Evolutionary conservation across 768 basidiomycete genomes (phyloP).

Genomic region (Lactarius evosmus): DNA sequence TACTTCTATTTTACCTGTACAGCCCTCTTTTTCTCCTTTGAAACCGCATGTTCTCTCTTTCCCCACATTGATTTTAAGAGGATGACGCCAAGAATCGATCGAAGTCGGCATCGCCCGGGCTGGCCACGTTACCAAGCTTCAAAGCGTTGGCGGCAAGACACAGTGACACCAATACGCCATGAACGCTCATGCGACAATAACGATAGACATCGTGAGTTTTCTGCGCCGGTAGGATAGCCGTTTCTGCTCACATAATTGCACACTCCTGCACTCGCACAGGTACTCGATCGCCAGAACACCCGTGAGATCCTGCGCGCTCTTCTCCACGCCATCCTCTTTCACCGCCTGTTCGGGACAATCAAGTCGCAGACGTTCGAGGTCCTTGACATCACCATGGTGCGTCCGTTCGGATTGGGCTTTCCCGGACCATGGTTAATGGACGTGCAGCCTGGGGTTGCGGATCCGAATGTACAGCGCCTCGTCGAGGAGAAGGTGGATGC

Average conservation of each 20-base stretch:
- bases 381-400: slow-evolving; percentile 79
- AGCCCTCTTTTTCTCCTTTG: not conserved
- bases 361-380: slow-evolving; percentile 77
- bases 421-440: not conserved
- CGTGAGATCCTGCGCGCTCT: slow-evolving; percentile 74
- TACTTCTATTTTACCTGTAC: not conserved
- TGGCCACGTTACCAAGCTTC: not conserved
- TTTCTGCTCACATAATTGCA: not conserved
- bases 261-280: slow-evolving; percentile 40
- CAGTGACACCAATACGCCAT: not conserved
- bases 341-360: slow-evolving; percentile 76
- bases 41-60: not conserved
- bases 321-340: slow-evolving; percentile 81
- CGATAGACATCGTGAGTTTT: slow-evolving; percentile 45
- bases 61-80: not conserved
- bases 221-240: not conserved
- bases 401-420: slow-evolving; percentile 28
- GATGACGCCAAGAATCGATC: not conserved
- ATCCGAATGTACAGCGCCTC: slow-evolving; percentile 65
- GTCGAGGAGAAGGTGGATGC: slow-evolving; percentile 72
- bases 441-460: slow-evolving; percentile 69
- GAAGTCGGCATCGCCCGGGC: not conserved
- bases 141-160: not conserved
- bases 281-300: slow-evolving; percentile 65
- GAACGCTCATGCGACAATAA: slow-evolving; percentile 42